Base-by-base conservation (phyloP, 2,329 filamentous ascomycete species). In the Apiospora saccharicola region DNA sequence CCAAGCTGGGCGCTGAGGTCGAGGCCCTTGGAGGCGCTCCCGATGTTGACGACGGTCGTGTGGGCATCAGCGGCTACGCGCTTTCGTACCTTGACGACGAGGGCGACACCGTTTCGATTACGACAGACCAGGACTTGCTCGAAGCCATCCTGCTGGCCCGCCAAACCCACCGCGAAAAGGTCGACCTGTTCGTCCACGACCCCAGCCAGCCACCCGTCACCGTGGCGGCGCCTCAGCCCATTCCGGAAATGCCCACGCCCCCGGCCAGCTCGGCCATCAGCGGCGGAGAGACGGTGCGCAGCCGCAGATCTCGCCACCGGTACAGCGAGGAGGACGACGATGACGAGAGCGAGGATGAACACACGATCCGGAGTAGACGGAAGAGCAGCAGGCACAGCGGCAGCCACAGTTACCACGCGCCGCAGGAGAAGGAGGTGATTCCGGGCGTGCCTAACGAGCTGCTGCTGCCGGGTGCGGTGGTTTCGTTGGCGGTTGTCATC, bases 71-170 rank as follows among this genome's bases (percentile, higher is more conserved):
- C 47, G 96, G 96, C 8, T 99, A 96, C 79, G 96, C 96, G 41
- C 86, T 99, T 74, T 98, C 95, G 86, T 99, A 98, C 80, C 87
- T 98, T 76, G 96, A 99, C 81, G 96, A 98, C 77, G 96, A 99
- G 80, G 96, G 96, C 72, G 96, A 99, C 81, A 95, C 94, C 0
- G 95, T 99, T 22, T 98, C 95, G 53, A 98, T 99, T 81, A 99
- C 96, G 14, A 97, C 96, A 0, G 95, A 98, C 79, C 92, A 96
- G 75, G 96, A 99, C 80, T 89, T 99, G 57, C 84, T 96, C 2
- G 96, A 99, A 83, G 95, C 96, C 1, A 94, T 99, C 76, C 87
- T 92, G 26, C 89, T 98, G 41, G 94, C 96, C 5, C 92, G 94
- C 73, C 91, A 93, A 72, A 88, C 90, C 67, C 90, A 87, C 76